Conservation (phyloP, 495 filamentous ascomycete species). For the Talaromyces proteolyticus region DNA sequence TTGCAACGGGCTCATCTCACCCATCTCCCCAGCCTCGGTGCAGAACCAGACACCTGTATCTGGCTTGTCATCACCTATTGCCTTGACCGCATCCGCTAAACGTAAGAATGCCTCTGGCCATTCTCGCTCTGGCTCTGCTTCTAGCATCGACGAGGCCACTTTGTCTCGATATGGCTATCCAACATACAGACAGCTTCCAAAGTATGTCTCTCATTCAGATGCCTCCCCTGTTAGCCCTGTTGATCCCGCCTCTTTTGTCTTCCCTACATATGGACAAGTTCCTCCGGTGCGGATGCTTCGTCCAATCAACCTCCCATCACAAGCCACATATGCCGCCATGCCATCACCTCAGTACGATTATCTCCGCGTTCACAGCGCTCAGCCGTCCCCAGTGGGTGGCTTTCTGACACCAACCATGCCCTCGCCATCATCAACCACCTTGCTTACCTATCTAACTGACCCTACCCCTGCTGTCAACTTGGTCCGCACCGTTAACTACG, state of each 20-base stretch:
- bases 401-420: conserved; percentile 29
- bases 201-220: conserved; percentile 51
- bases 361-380: conserved; percentile 32
- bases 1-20: conserved; percentile 47
- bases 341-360: conserved; percentile 33
- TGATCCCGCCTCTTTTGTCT: conserved; percentile 38
- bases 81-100: conserved; percentile 44
- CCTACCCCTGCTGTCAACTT: conserved; percentile 75
- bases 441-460: conserved; percentile 71
- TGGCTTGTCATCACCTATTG: conserved; percentile 56
- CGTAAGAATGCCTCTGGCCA: conserved; percentile 40
- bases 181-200: conserved; percentile 71
- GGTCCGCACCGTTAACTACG: conserved; percentile 73
- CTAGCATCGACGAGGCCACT: conserved; percentile 59
- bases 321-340: conserved; percentile 26
- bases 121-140: conserved; percentile 59
- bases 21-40: conserved; percentile 38
- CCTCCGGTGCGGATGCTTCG: conserved; percentile 9
- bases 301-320: conserved; percentile 21
- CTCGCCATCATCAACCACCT: conserved; percentile 52
- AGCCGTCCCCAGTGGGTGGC: conserved; percentile 43
- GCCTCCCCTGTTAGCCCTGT: conserved; percentile 39
- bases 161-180: conserved; percentile 71
- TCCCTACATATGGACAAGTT: conserved; percentile 26
- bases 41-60: conserved; percentile 31